These are phyloP conservation scores for Microcyclosporella mali DNA, from an alignment of 2,329 filamentous ascomycete genomes.

Conservation along the genomic window DNA sequence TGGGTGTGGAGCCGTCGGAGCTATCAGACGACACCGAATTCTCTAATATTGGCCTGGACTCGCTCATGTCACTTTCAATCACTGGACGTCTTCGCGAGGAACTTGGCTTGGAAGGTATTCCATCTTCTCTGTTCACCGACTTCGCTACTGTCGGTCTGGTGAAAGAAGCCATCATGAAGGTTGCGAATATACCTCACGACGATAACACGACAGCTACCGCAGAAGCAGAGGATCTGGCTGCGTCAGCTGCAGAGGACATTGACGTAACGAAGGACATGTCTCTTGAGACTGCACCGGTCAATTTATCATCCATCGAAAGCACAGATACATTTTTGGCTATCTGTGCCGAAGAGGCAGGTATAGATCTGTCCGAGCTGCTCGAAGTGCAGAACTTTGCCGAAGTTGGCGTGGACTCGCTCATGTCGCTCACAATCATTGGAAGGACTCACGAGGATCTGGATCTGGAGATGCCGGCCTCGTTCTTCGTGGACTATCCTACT, in stretches of 20 bases:
- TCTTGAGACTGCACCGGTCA: too few species aligned
- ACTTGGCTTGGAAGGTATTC: constrained; percentile 15
- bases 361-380: constrained; percentile 25
- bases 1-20: constrained; percentile 22
- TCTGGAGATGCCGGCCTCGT: constrained; percentile 6
- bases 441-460: constrained; percentile 24
- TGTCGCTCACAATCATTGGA: constrained; percentile 22
- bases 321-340: too few species aligned
- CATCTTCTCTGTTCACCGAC: constrained; percentile 6
- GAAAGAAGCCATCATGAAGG: too few species aligned
- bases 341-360: constrained; percentile 26
- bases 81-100: constrained; percentile 8
- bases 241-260: too few species aligned
- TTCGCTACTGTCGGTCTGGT: too few species aligned
- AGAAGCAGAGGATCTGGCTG: too few species aligned
- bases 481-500: constrained; percentile 5
- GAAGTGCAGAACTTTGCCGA: constrained; percentile 25
- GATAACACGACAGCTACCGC: too few species aligned
- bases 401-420: constrained; percentile 28
- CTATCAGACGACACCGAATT: constrained; percentile 14
- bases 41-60: constrained; percentile 22
- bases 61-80: constrained; percentile 17
- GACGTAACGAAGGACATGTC: too few species aligned
- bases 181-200: too few species aligned
- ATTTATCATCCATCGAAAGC: constrained; percentile 4